Percentiles rank a stretch among this genome's conserved stretches.
These are phyloP conservation scores for Citrus unshiu DNA, from an alignment of 345 rosid species.

Conservation along the genomic window DNA sequence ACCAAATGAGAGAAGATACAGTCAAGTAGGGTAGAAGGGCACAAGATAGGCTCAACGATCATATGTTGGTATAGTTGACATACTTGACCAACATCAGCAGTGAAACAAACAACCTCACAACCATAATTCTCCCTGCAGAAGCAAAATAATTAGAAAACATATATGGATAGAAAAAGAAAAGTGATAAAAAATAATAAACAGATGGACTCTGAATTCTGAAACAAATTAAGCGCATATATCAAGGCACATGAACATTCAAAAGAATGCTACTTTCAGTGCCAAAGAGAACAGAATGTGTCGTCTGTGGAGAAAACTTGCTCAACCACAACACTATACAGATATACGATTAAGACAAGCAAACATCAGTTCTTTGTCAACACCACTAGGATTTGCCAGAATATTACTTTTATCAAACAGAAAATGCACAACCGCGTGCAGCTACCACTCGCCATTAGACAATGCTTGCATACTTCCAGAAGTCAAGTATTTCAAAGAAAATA, in stretches of 20 bases:
- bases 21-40: background rate
- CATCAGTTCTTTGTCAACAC: background rate
- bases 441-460: background rate
- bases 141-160: background rate
- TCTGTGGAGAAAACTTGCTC: background rate
- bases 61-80: conserved; percentile 3
- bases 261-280: background rate
- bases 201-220: background rate
- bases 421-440: background rate
- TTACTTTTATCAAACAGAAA: background rate
- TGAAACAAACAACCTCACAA: conserved; percentile 99
- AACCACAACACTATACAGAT: background rate
- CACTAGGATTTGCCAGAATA: background rate
- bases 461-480: background rate
- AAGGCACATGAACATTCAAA: background rate
- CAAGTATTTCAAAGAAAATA: background rate
- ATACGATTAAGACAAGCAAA: conserved; percentile 1
- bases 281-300: background rate
- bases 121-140: conserved; percentile 82
- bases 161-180: background rate
- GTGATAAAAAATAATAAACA: background rate
- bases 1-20: background rate
- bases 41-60: background rate
- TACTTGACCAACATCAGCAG: conserved; percentile 99
- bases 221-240: background rate